Conservation (phyloP, 1,139 yeast genomes). For the Hansenula anomala region DNA sequence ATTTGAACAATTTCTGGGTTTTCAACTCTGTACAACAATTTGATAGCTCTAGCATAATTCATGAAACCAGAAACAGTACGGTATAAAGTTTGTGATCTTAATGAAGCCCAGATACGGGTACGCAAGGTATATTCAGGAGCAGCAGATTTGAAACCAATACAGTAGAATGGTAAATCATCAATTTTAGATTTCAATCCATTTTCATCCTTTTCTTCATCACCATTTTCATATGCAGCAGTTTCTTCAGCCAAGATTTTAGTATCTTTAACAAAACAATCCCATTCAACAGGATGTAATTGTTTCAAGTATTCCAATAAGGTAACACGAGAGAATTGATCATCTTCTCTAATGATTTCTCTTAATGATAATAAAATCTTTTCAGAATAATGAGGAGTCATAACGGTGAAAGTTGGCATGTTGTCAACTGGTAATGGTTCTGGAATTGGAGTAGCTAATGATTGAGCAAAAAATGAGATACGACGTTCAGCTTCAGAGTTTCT, state of each 20-base stretch:
- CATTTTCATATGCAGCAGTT: slow-evolving; percentile 80
- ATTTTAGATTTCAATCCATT: slow-evolving; percentile 82
- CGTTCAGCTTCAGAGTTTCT: slow-evolving; percentile 96
- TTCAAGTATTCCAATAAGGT: slow-evolving; percentile 93
- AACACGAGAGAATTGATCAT: slow-evolving; percentile 96
- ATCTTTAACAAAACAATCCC: slow-evolving; percentile 99
- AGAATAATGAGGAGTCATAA: slow-evolving; percentile 94
- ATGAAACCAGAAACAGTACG: slow-evolving; percentile 98
- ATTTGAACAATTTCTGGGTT: slow-evolving; percentile 98
- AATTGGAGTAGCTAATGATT: slow-evolving; percentile 95
- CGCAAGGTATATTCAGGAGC: slow-evolving; percentile 98
- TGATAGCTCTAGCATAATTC: slow-evolving; percentile 98
- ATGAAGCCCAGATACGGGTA: slow-evolving; percentile 98
- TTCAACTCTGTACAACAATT: slow-evolving; percentile 95
- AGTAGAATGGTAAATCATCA: slow-evolving; percentile 96
- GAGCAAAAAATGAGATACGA: slow-evolving; percentile 98
- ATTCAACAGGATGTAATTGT: slow-evolving; percentile 97
- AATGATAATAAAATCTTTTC: slow-evolving; percentile 93
- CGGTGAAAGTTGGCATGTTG: slow-evolving; percentile 98
- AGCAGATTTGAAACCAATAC: slow-evolving; percentile 98
- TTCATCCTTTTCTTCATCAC: slow-evolving; percentile 60
- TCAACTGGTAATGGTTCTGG: slow-evolving; percentile 98
- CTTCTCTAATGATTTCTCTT: slow-evolving; percentile 97
- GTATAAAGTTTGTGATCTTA: slow-evolving; percentile 95
- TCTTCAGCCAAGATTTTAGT: slow-evolving; percentile 98